Base-by-base conservation (phyloP, 1,284 basidiomycete species). In the Omphalotus olearius region DNA sequence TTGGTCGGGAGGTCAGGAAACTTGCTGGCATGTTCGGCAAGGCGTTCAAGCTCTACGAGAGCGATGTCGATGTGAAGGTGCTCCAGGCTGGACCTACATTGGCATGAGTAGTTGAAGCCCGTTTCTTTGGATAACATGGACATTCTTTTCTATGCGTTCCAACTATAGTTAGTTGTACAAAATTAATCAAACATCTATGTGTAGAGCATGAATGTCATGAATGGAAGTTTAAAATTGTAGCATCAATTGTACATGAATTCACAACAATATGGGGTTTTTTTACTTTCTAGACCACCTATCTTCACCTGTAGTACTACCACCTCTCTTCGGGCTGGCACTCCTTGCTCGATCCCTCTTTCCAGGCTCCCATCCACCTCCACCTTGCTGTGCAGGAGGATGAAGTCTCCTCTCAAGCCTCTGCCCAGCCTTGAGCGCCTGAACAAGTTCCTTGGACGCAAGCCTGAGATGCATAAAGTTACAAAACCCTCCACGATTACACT, bases 401-500 rank as follows among this genome's bases (percentile, higher is more conserved):
- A 88, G 61, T 54, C 85, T 81, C 49, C 93, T 75, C 59, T 96
- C 93, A 18, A 95, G 60, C 43, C 90, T 75, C 66, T 98, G 94
- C 26, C 92, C 91, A 45, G 83, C 83, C 26, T 86, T 82, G 47
- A 98, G 72, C 14, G 87, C 83, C 39, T 79, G 81, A 1, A 93
- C 86, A 6, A 96, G 80, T 4, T 88, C 82, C 62, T 87, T 85
- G 36, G 90, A 89, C 23, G 93, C 91, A 36, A 93, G 80, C 23
- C 92, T 83, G 23, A 98, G 74, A 72, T 99, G 96, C 94, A 98
- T 98, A 66, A 99, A 99, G 71, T 99, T 99, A 74, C 96, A 99
- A 72, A 98, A 95, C 1, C 94, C 94, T 48, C 93, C 93, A 48
- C 93, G 84, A 63, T 94, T 94, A 66, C 93, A 96, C 70, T 98